Base-by-base conservation (phyloP, 2,329 filamentous ascomycete genomes). In the Fusarium xyrophilum region DNA sequence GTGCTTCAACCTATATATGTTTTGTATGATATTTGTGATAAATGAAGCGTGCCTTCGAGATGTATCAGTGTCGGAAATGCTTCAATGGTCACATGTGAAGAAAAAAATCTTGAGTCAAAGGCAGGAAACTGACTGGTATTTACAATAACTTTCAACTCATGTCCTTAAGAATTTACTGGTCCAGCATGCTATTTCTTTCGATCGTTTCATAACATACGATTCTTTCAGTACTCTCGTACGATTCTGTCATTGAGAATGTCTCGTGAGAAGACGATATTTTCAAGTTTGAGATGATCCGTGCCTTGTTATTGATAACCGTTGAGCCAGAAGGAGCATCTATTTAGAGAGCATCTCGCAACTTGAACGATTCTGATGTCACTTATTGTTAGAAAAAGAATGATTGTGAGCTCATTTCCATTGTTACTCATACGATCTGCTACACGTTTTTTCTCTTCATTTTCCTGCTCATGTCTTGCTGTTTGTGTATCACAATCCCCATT, bases 151-250 rank as follows among this genome's bases (percentile, higher is more conserved):
- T 25, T 23, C 21, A 28, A 17, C 4, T 17, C 25, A 4, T 7
- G 12, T 23, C 7, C 2, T 10, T 7, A 13, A 5, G 23, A 35
- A 10, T 2, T 10, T 8, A 6, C 8, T 9, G 13, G 12, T 2
- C 12, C 23, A 8, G 7, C 19, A 19, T 3, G 15, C 7, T 13
- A 35, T 13, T 8, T 10, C 6, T 14, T 21, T 14, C 6, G 4
- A 28, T 17, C 5, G 2, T 15, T 19, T 27, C n/a, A 23, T 12
- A 65, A 65, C 54, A 60, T 60, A 54, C 55, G 54, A 65, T 35
- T 50, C 27, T 32, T 30, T 17, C 7, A 27, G 17, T 7, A 7
- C 15, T n/a, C 25, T 60, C 61, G 27, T 64, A 64, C n/a, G 61
- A 65, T 60, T 3, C 7, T 33, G 0, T 17, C 4, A 21, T 23